phyloP scores from a whole-genome alignment of 257 asterid genomes.

The Solanum etuberosum region DNA sequence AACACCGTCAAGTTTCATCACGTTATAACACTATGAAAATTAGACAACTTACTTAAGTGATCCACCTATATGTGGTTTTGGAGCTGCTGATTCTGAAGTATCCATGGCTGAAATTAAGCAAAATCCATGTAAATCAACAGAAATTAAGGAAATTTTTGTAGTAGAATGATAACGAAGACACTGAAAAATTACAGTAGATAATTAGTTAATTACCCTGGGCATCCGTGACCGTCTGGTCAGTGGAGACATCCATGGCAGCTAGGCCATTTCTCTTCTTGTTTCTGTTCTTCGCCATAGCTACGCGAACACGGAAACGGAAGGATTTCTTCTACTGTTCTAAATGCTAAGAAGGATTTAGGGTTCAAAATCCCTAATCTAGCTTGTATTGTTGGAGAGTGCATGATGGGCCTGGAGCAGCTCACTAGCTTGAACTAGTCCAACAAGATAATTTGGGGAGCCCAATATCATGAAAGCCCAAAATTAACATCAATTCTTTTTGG shows the following conservation, averaged over 20 bases:
- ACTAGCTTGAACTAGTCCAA: background rate
- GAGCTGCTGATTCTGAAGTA: conserved; percentile 34
- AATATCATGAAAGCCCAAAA: background rate
- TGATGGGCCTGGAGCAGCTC: background rate
- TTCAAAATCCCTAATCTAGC: background rate
- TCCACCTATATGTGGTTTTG: conserved; percentile 11
- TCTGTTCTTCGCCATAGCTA: conserved; percentile 52
- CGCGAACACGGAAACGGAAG: background rate
- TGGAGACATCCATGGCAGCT: conserved; percentile 21
- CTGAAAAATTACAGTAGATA: background rate
- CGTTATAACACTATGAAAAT: background rate
- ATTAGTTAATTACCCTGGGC: conserved; percentile 28
- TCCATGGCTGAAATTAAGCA: conserved; percentile 39
- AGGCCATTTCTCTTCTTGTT: conserved; percentile 36
- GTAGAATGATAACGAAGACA: background rate
- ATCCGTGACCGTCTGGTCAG: background rate
- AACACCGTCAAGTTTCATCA: background rate
- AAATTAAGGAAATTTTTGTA: background rate
- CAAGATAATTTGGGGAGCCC: background rate
- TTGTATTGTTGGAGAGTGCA: background rate
- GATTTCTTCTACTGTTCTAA: background rate
- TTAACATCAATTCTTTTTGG: background rate
- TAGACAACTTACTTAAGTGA: conserved; percentile 19
- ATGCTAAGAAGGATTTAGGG: background rate
- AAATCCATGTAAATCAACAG: background rate